These are phyloP conservation scores for Neoboletus magnificus DNA, from an alignment of 768 basidiomycete species.

Conservation along the genomic window DNA sequence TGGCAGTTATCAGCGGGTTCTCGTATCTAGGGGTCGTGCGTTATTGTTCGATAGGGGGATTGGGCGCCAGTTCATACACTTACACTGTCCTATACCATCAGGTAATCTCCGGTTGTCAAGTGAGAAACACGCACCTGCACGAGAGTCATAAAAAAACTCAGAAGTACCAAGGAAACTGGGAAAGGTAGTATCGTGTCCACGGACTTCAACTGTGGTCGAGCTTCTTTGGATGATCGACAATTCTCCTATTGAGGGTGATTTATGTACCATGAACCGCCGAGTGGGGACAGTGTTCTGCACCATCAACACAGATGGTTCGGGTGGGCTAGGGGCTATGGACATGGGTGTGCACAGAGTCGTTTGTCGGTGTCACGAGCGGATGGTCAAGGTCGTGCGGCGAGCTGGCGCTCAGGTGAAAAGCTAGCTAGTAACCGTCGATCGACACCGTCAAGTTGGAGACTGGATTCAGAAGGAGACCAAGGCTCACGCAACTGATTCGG, in stretches of 20 bases:
- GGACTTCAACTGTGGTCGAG: conserved; percentile 63
- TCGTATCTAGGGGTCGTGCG: conserved; percentile 52
- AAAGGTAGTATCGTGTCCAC: conserved; percentile 48
- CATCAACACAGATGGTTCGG: not conserved
- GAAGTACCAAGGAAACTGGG: conserved; percentile 50
- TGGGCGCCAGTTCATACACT: conserved; percentile 13
- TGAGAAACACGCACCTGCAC: conserved; percentile 51
- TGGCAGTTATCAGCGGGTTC: conserved; percentile 75
- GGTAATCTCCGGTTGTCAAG: not conserved
- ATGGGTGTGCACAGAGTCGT: not conserved
- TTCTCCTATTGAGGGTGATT: conserved; percentile 19
- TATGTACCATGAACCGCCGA: not conserved
- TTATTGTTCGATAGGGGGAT: conserved; percentile 6
- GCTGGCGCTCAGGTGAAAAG: not conserved
- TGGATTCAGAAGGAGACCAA: not conserved
- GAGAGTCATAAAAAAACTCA: conserved; percentile 66
- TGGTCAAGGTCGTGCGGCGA: not conserved
- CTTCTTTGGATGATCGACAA: conserved; percentile 41
- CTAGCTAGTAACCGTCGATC: not conserved
- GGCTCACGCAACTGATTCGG: too few relatives aligned
- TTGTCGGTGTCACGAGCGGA: not conserved
- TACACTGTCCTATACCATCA: conserved; percentile 22
- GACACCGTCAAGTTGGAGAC: not conserved
- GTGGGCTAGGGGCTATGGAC: conserved; percentile 7
- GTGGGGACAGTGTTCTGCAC: not conserved